Conservation (phyloP, 345 rosid genomes). For the Tarenaya hassleriana region DNA sequence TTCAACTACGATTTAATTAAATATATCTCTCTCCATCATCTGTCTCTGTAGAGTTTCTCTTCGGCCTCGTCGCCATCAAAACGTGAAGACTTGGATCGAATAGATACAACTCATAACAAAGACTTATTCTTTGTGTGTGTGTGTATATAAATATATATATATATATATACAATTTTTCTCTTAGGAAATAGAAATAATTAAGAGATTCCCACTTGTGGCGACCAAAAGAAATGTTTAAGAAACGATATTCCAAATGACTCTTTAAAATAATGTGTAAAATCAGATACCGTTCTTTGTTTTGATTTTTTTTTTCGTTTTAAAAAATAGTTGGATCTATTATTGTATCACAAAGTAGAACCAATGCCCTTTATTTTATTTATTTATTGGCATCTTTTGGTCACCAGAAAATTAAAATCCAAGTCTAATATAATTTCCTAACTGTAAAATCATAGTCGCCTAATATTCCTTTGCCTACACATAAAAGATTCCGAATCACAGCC, state of each 20-base stretch:
- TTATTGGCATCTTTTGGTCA: slow-evolving; percentile 14
- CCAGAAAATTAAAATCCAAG: slow-evolving; percentile 3
- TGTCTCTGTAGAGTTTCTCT: no score
- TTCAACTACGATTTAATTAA: no score
- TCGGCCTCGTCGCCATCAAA: no score
- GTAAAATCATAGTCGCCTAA: not conserved
- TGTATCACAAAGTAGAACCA: slow-evolving; percentile 14
- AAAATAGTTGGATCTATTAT: slow-evolving; percentile 7
- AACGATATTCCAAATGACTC: slow-evolving; percentile 20
- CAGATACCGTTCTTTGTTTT: slow-evolving; percentile 10
- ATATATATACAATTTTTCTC: no score
- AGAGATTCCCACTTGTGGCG: slow-evolving; percentile 22
- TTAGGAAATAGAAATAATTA: no score
- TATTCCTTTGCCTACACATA: no score
- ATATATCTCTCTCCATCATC: no score
- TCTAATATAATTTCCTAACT: not conserved
- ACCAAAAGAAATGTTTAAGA: slow-evolving; percentile 17
- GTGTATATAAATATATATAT: no score
- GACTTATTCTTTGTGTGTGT: no score
- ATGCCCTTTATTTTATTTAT: slow-evolving; percentile 9
- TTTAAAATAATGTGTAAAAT: slow-evolving; percentile 5
- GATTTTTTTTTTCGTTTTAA: slow-evolving; percentile 23
- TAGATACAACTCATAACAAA: no score
- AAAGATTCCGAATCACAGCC: no score
- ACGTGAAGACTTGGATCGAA: no score